Conservation (phyloP, 139 green algal genomes). For the Yamagishiella unicocca region DNA sequence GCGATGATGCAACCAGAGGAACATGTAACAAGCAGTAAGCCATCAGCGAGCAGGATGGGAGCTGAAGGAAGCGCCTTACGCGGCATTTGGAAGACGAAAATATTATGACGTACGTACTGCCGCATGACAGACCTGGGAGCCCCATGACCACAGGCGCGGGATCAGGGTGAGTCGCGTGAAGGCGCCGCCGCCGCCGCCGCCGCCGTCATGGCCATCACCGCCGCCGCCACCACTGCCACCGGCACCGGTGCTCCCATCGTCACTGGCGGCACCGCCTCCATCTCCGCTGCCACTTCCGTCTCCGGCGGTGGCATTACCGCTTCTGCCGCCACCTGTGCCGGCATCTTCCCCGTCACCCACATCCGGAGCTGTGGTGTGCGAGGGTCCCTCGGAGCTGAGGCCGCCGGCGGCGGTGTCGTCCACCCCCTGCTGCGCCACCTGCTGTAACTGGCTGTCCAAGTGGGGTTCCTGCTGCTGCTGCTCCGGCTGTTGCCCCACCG, state of each 20-base stretch:
- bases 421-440: no score
- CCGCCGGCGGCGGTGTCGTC: no score
- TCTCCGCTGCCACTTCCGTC: background rate
- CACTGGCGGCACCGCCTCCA: background rate
- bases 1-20: no score
- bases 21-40: no score
- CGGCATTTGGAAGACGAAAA: no score
- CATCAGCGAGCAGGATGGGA: no score
- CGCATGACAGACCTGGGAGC: constrained; percentile 30
- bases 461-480: background rate
- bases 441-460: no score
- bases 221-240: background rate
- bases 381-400: no score
- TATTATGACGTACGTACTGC: no score
- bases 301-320: background rate
- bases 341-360: no score
- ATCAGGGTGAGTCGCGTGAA: constrained; percentile 9
- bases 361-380: no score
- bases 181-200: background rate
- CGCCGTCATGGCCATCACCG: background rate
- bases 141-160: constrained; percentile 26
- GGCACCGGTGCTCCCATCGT: background rate
- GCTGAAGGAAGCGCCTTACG: no score
- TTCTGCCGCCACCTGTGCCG: background rate
- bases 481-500: background rate